Conservation (phyloP, 208 protist genomes). For the Vickermania spadyakhi region DNA sequence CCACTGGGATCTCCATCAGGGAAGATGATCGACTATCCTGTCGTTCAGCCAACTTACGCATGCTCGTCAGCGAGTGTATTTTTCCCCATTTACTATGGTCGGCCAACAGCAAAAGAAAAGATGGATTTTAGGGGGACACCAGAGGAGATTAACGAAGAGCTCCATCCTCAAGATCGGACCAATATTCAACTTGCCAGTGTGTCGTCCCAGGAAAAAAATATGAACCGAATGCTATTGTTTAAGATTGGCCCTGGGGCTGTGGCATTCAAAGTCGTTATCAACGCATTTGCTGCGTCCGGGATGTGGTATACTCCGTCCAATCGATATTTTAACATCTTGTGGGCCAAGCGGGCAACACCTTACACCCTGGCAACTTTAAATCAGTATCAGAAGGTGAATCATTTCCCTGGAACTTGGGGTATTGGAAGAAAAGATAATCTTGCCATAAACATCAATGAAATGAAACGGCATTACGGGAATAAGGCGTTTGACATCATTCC, state of each 20-base stretch:
- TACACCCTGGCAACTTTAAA: slow-evolving; percentile 68
- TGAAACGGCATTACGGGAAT: slow-evolving; percentile 65
- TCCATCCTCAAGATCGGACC: slow-evolving; percentile 55
- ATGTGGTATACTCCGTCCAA: slow-evolving; percentile 83
- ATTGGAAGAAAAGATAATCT: slow-evolving; percentile 88
- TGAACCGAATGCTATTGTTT: slow-evolving; percentile 80
- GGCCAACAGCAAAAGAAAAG: slow-evolving; percentile 15
- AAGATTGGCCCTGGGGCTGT: slow-evolving; percentile 89
- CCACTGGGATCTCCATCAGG: background rate
- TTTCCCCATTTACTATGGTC: slow-evolving; percentile 61
- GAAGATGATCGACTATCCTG: slow-evolving; percentile 17
- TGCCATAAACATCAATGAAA: slow-evolving; percentile 64
- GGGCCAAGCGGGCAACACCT: slow-evolving; percentile 81
- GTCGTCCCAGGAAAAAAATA: slow-evolving; percentile 64
- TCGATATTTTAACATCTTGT: slow-evolving; percentile 84
- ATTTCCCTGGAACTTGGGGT: slow-evolving; percentile 89
- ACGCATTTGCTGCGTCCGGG: slow-evolving; percentile 72
- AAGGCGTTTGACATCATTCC: slow-evolving; percentile 75
- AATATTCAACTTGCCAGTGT: slow-evolving; percentile 33
- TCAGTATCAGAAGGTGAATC: slow-evolving; percentile 88
- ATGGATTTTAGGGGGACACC: slow-evolving; percentile 25
- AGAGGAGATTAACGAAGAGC: slow-evolving; percentile 48
- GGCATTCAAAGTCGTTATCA: slow-evolving; percentile 84
- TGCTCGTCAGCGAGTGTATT: slow-evolving; percentile 61
- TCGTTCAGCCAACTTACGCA: slow-evolving; percentile 48